Evolutionary conservation across 2,329 filamentous ascomycete genomes (phyloP).

Genomic region (Leptographium galeiforme): DNA sequence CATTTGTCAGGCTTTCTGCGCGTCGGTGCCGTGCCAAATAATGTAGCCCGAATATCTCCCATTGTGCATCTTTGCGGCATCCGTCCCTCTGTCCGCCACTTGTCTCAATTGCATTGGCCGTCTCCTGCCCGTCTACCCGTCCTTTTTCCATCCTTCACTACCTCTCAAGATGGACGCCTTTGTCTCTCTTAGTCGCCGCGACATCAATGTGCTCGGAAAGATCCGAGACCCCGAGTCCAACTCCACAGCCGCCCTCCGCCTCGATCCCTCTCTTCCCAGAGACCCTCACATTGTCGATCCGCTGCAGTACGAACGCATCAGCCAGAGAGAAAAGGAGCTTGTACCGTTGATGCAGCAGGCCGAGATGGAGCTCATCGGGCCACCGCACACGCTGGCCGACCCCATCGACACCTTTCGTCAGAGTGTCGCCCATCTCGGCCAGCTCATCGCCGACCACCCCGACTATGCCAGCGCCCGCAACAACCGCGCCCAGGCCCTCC

Average conservation of each 20-base stretch:
- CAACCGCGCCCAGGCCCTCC: slow-evolving; percentile 57
- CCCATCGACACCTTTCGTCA: slow-evolving; percentile 31
- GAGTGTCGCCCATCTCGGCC: slow-evolving; percentile 35
- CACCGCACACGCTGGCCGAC: slow-evolving; percentile 18
- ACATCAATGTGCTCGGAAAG: slow-evolving; percentile 50
- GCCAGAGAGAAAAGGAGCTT: slow-evolving; percentile 37
- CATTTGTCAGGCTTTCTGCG: too few species aligned
- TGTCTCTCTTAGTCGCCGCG: slow-evolving; percentile 36
- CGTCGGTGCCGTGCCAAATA: too few species aligned
- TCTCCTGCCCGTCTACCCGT: too few species aligned
- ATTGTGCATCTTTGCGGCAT: too few species aligned
- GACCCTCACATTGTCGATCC: slow-evolving; percentile 43
- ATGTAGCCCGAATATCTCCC: too few species aligned
- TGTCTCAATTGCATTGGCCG: too few species aligned
- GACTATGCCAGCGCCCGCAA: slow-evolving; percentile 60
- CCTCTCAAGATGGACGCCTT: neutral
- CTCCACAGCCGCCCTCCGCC: slow-evolving; percentile 36
- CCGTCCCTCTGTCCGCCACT: too few species aligned
- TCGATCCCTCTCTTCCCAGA: slow-evolving; percentile 40
- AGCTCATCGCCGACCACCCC: slow-evolving; percentile 44
- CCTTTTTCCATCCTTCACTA: neutral
- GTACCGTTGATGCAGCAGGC: slow-evolving; percentile 39
- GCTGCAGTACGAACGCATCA: slow-evolving; percentile 35
- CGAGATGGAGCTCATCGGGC: slow-evolving; percentile 37
- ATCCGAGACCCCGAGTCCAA: slow-evolving; percentile 55